Evolutionary conservation across 2,329 filamentous ascomycete species (phyloP), one percentile per base, ranked within the genome.

Genomic region (Ascochyta clinopodiicola): DNA sequence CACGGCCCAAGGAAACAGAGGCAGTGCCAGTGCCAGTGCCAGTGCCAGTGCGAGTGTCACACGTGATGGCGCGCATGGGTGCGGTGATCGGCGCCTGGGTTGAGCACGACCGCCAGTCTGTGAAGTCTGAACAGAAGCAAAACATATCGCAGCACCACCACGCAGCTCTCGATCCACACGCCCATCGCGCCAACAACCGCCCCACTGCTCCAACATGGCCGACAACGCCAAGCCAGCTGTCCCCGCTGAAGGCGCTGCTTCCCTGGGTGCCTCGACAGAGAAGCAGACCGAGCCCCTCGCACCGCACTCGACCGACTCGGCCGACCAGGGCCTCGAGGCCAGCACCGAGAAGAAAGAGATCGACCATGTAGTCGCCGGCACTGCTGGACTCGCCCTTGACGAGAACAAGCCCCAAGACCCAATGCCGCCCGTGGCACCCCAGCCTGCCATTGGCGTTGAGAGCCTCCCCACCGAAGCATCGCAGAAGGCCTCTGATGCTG

Each of bases 371-470:
- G 49, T 60, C 12, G 56, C 51, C 13, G 62, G 49, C 17, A 52
- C 66, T 35, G 58, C 65, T 29, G 57, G 50, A 13, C 60, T 68
- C 6, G 60, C 57, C 1, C 60, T 68, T 22, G 56, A 57, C 25
- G 45, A 60, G 38, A 55, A 64, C 40, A 53, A 63, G 36, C 22
- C 39, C 10, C 61, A 63, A 10, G 56, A 57, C 15, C 50, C 60
- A 8, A 56, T 59, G 40, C 57, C 58, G 22, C 38, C 53, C 19
- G 60, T 58, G 3, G 53, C 60, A 25, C 51, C 60, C 13, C 48
- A 51, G 29, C 47, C 47, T 36, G 38, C 47, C 4, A 24, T 52
- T n/a, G 47, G 32, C 24, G 48, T 57, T 8, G 54, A 51, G 38
- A 52, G 48, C 19, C 27, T 52, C 10, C 36, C 57, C 21, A 46